phyloP scores from a whole-genome alignment of 805 yeast species.

The Dipodascopsis tothii region DNA sequence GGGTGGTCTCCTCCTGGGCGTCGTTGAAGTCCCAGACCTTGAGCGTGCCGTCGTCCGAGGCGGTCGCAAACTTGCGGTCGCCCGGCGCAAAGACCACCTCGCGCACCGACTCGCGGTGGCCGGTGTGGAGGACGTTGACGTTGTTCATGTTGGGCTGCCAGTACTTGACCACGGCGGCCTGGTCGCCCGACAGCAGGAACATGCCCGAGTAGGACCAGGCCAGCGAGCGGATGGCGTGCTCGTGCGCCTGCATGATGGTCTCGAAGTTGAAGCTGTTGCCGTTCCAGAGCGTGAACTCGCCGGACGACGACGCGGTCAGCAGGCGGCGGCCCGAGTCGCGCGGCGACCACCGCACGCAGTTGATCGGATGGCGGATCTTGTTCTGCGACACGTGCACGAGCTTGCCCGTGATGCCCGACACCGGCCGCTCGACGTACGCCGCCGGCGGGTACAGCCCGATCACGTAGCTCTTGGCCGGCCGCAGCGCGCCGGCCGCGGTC shows the following conservation, averaged over 20 bases:
- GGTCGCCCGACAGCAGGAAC: slow-evolving; percentile 92
- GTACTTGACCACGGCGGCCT: slow-evolving; percentile 81
- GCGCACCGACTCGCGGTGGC: slow-evolving; percentile 74
- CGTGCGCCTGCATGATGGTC: slow-evolving; percentile 98
- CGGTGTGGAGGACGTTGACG: slow-evolving; percentile 67
- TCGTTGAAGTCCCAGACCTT: slow-evolving; percentile 93
- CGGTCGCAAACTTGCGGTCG: slow-evolving; percentile 85
- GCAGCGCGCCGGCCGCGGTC: not conserved
- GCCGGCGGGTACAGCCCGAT: slow-evolving; percentile 42
- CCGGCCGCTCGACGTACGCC: slow-evolving; percentile 46
- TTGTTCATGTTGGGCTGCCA: slow-evolving; percentile 98
- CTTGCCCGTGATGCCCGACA: slow-evolving; percentile 63
- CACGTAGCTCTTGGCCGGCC: not conserved
- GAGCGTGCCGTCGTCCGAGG: slow-evolving; percentile 83
- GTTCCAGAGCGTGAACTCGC: slow-evolving; percentile 96
- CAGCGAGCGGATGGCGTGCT: slow-evolving; percentile 71
- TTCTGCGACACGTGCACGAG: slow-evolving; percentile 87
- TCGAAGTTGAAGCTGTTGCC: slow-evolving; percentile 93
- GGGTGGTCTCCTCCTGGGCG: slow-evolving; percentile 68
- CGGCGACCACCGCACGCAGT: slow-evolving; percentile 15
- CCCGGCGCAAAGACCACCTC: slow-evolving; percentile 85
- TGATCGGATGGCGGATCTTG: slow-evolving; percentile 73
- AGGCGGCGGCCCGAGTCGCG: slow-evolving; percentile 58
- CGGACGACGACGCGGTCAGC: slow-evolving; percentile 82
- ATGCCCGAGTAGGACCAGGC: slow-evolving; percentile 84